Percentiles rank a stretch among this genome's conserved stretches.
Evolutionary conservation across 2,329 filamentous ascomycete genomes (phyloP).

Genomic region (Didymella pomorum): DNA sequence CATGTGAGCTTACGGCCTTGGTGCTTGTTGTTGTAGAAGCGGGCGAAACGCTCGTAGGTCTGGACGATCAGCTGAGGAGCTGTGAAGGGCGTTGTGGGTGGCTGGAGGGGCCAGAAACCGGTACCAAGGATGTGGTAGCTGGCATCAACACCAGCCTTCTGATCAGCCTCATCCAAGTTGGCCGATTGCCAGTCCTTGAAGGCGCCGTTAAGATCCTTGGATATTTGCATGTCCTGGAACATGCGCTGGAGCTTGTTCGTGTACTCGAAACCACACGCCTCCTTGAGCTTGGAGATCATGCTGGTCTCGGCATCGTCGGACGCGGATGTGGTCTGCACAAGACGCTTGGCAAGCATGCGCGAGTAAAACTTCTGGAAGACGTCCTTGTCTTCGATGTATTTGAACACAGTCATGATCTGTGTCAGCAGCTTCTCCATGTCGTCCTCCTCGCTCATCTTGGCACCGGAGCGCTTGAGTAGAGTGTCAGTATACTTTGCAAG

Average conservation of each 20-base stretch:
- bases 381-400: conserved; percentile 99
- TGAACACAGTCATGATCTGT: conserved; percentile 99
- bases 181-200: conserved; percentile 81
- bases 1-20: conserved; percentile 95
- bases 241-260: conserved; percentile 99
- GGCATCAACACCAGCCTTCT: conserved; percentile 79
- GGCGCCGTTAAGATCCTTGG: conserved; percentile 90
- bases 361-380: conserved; percentile 99
- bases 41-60: conserved; percentile 87
- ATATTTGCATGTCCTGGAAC: conserved; percentile 99
- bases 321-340: conserved; percentile 94
- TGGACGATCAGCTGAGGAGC: conserved; percentile 84
- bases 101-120: conserved; percentile 93
- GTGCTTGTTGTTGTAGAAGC: conserved; percentile 96
- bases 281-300: conserved; percentile 99
- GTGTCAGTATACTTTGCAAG: conserved; percentile 96
- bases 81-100: conserved; percentile 87
- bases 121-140: conserved; percentile 93
- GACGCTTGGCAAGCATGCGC: conserved; percentile 90
- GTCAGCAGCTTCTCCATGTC: conserved; percentile 88
- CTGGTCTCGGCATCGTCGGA: conserved; percentile 97
- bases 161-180: conserved; percentile 69
- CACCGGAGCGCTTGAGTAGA: conserved; percentile 83
- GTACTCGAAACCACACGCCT: conserved; percentile 98
- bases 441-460: conserved; percentile 89